Evolutionary conservation across 306 rosid genomes (phyloP), one percentile per base, ranked within the genome.

Genomic region (Malus asiatica): DNA sequence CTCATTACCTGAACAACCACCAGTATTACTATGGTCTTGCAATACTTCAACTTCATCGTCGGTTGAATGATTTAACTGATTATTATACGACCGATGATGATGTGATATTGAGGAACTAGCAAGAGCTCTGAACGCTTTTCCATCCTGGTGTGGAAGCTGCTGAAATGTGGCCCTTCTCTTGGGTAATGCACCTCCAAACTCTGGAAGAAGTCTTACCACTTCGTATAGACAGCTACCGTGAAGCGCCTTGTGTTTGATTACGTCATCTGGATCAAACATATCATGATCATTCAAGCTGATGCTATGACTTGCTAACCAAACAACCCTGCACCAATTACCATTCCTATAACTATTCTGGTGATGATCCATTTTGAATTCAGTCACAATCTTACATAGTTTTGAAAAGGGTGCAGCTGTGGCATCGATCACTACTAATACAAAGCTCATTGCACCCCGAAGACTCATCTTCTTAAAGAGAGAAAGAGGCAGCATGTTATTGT

Each of bases 151-250:
- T 51, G 38, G 35, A 22, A 27, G 18, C 53, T 38, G 55, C 45
- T 73, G 68, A 60, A 38, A 59, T 40, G 27, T 16, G 68, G 8
- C 57, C 67, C 4, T 63, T 38, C 55, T 53, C 48, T 76, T 82
- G 19, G 80, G 81, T 18, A 72, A 66, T 63, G 53, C 65, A 38
- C 93, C 91, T 13, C 88, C 91, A 73, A 71, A 88, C 81, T 91
- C 93, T 8, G 98, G 96, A 84, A 93, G 91, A 81, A 87, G 85
- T 78, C 72, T 76, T 23, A 85, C 77, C 23, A 85, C 85, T 45
- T 88, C 75, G 35, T 80, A 78, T 66, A 91, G 72, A 35, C 90
- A 82, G 58, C 76, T 72, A 45, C 94, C 94, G 77, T 91, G 97
- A 84, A 93, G 84, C 27, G 96, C 87, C 75, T 84, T 80, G 5